Evolutionary conservation across 768 basidiomycete species (phyloP).

Genomic region (Naganishia vaughanmartiniae): DNA sequence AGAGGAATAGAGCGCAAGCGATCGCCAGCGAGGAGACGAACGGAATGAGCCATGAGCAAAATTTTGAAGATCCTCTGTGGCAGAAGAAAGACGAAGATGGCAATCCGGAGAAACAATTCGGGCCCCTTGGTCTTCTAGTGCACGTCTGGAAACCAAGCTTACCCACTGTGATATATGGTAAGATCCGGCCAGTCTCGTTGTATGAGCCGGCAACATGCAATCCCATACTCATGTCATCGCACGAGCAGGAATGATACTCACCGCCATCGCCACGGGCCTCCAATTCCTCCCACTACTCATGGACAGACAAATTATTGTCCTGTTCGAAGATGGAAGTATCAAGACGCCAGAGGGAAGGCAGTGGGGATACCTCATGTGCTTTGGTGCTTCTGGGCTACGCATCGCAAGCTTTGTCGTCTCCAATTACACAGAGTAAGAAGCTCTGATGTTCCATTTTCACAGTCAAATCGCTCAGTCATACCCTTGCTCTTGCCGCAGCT

Average conservation of each 20-base stretch:
- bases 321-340: constrained; percentile 1
- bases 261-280: background rate
- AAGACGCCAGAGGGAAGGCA: constrained; percentile 4
- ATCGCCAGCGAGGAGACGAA: background rate
- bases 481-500: background rate
- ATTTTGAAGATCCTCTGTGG: background rate
- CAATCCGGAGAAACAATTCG: no score
- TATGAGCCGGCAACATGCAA: background rate
- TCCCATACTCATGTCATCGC: background rate
- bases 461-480: background rate
- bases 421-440: constrained; percentile 19
- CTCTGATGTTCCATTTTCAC: background rate
- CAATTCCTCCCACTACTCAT: background rate
- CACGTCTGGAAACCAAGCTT: no score
- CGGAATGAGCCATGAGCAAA: background rate
- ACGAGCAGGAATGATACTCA: background rate
- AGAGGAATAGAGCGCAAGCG: constrained; percentile 1
- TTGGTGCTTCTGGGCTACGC: background rate
- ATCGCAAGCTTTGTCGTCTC: background rate
- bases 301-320: constrained; percentile 2
- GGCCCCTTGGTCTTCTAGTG: no score
- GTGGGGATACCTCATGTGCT: constrained; percentile 16
- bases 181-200: background rate
- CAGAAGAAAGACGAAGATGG: no score
- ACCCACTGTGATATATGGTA: background rate